Percentiles rank a stretch among this genome's conserved stretches.
Conservation (phyloP, 164 flowering plant genomes). For the Vitis cinerea region DNA sequence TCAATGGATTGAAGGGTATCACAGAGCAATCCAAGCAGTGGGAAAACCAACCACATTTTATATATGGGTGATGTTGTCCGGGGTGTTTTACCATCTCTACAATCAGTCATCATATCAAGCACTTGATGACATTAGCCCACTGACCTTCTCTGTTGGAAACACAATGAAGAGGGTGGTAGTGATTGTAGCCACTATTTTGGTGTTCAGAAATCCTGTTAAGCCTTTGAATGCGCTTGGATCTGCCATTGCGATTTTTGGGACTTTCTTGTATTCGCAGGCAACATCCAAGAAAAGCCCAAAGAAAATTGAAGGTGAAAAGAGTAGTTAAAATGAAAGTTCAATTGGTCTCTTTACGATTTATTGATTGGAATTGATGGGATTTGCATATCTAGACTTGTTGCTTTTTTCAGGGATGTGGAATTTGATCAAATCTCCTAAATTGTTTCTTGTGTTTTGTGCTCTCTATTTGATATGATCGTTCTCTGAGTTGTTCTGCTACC, state of each 20-base stretch:
- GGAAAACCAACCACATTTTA: conserved; percentile 69
- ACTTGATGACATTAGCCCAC: conserved; percentile 82
- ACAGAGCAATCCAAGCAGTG: conserved; percentile 47
- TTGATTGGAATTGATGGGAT: background rate
- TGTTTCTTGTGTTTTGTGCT: background rate
- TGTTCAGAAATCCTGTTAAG: conserved; percentile 82
- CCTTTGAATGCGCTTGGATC: conserved; percentile 89
- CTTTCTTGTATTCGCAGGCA: conserved; percentile 92
- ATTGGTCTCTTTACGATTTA: background rate
- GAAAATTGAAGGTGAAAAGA: conserved; percentile 50
- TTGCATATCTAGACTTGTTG: no score
- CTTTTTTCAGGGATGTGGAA: background rate
- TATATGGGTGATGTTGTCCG: conserved; percentile 72
- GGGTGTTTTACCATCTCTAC: conserved; percentile 84
- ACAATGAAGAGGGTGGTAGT: conserved; percentile 97
- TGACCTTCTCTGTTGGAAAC: conserved; percentile 87
- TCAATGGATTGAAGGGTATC: conserved; percentile 80
- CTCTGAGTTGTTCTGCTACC: no score
- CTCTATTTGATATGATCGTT: background rate
- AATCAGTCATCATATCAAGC: conserved; percentile 91
- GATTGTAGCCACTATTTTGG: conserved; percentile 68
- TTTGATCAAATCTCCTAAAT: background rate
- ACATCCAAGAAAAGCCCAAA: conserved; percentile 42
- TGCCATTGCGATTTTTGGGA: conserved; percentile 83
- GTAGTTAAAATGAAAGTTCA: conserved; percentile 18